Percentiles rank a stretch among this genome's conserved stretches.
phyloP scores from a whole-genome alignment of 148 eudicot genomes.

The Selenicereus undatus region DNA sequence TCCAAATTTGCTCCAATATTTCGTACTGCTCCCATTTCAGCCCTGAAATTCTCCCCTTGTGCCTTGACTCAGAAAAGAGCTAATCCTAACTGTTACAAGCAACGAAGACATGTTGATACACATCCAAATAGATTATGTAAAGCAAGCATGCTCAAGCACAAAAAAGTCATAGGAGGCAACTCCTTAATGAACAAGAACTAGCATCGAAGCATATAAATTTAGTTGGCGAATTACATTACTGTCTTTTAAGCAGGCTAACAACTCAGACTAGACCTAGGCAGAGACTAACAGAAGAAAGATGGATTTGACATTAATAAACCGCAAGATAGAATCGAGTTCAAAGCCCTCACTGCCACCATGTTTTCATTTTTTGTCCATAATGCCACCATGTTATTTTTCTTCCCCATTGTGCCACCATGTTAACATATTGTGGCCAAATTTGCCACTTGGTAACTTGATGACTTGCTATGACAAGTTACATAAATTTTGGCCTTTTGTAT shows the following conservation, averaged over 20 bases:
- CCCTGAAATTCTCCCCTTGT: slow-evolving; percentile 1
- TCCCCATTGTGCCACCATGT: too few species aligned
- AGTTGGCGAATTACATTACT: neutral
- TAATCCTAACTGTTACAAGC: slow-evolving; percentile 22
- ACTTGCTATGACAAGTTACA: too few species aligned
- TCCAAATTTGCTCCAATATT: slow-evolving; percentile 87
- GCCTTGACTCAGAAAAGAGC: slow-evolving; percentile 3
- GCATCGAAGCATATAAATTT: neutral
- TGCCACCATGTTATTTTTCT: too few species aligned
- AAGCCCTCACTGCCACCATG: too few species aligned
- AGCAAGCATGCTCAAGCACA: neutral
- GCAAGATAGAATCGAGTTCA: neutral
- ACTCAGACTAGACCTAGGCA: too few species aligned
- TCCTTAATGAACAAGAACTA: neutral
- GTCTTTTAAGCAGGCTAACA: too few species aligned
- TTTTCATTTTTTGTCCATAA: too few species aligned
- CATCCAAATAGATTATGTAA: slow-evolving; percentile 1
- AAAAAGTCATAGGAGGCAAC: neutral
- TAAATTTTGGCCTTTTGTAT: too few species aligned
- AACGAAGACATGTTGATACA: slow-evolving; percentile 8
- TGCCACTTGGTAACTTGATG: too few species aligned
- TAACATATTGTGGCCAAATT: too few species aligned
- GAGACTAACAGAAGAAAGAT: too few species aligned
- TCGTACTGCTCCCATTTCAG: slow-evolving; percentile 82
- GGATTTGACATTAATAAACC: neutral